Evolutionary conservation across 2,329 filamentous ascomycete genomes (phyloP).

Genomic region (Botryotinia calthae): DNA sequence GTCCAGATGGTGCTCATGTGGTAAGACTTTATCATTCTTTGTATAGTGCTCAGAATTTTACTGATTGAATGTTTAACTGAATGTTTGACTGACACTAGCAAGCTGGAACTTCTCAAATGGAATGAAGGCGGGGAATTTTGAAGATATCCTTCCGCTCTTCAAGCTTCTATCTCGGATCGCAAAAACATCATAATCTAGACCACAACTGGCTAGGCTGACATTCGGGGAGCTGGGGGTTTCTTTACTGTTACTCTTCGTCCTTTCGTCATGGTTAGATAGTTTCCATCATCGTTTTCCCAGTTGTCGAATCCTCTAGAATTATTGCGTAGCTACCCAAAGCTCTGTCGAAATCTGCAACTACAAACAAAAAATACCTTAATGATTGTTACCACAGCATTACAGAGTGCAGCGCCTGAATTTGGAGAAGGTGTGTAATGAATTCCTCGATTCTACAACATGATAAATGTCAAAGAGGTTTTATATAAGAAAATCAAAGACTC

Average conservation of each 20-base stretch:
- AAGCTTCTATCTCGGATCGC: background rate
- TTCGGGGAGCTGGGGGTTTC: fast-evolving
- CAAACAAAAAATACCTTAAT: background rate
- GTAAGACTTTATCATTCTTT: background rate
- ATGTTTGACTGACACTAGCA: background rate
- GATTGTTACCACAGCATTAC: background rate
- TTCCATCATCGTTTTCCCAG: background rate
- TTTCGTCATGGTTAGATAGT: background rate
- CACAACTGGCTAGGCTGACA: background rate
- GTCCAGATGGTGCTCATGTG: background rate
- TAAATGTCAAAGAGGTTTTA: background rate
- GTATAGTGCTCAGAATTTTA: background rate
- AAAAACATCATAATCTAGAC: background rate
- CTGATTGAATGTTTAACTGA: background rate
- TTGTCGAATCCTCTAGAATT: background rate
- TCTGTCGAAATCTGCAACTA: background rate
- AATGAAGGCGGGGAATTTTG: background rate
- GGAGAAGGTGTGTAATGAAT: fast-evolving
- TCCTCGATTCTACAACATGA: background rate
- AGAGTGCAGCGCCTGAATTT: background rate
- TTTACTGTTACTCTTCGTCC: background rate
- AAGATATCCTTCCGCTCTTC: fast-evolving
- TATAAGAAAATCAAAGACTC: background rate
- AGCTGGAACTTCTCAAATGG: no score
- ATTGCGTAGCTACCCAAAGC: background rate